Percentiles rank a stretch among this genome's conserved stretches.
phyloP scores from a whole-genome alignment of 305 asterid genomes.

The Andrographis paniculata region DNA sequence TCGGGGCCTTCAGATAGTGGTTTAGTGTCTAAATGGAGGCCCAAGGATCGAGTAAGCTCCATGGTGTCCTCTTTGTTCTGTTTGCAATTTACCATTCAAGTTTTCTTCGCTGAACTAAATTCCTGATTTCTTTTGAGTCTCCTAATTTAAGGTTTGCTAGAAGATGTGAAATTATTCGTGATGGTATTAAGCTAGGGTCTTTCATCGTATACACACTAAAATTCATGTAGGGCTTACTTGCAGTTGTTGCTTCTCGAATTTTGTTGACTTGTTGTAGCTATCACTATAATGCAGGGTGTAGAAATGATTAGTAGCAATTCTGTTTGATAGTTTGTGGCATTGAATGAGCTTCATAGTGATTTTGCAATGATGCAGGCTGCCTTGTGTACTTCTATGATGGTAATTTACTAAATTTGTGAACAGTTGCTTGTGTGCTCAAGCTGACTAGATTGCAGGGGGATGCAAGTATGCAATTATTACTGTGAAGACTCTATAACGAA shows the following conservation, averaged over 20 bases:
- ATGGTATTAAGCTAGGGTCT: neutral
- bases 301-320: too few relatives aligned
- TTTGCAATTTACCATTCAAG: neutral
- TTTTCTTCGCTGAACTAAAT: neutral
- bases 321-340: conserved; percentile 6
- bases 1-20: conserved; percentile 85
- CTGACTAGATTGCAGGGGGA: neutral
- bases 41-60: conserved; percentile 75
- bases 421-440: neutral
- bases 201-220: neutral
- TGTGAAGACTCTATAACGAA: too few relatives aligned
- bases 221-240: neutral
- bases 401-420: too few relatives aligned
- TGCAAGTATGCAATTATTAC: too few relatives aligned
- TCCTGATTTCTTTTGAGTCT: neutral
- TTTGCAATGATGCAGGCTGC: too few relatives aligned
- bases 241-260: conserved; percentile 6
- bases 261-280: neutral
- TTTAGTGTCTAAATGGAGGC: conserved; percentile 90
- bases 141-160: neutral
- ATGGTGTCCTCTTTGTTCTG: conserved; percentile 1
- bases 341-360: conserved; percentile 13
- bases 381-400: neutral
- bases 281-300: conserved; percentile 1
- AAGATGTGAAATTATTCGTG: neutral